phyloP scores from a whole-genome alignment of 1,284 basidiomycete genomes.

The Coniferiporia weirii region DNA sequence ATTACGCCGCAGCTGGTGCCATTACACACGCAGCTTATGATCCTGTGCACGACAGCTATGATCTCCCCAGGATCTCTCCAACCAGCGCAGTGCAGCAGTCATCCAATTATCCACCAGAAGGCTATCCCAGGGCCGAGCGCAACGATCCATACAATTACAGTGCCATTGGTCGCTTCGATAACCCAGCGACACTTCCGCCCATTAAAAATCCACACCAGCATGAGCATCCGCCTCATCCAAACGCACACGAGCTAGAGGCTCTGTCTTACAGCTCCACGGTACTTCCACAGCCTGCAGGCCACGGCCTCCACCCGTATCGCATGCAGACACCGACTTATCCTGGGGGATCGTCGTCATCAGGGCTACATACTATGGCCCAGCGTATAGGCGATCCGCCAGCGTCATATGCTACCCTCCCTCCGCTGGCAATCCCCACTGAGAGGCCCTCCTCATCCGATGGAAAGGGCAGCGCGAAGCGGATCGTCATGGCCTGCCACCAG shows the following conservation, averaged over 20 bases:
- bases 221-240: slow-evolving; percentile 4
- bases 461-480: slow-evolving; percentile 11
- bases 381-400: not conserved
- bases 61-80: slow-evolving; percentile 1
- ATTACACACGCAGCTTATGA: slow-evolving; percentile 14
- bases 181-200: slow-evolving; percentile 7
- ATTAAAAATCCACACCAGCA: slow-evolving; percentile 5
- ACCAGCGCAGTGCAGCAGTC: not conserved
- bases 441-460: slow-evolving; percentile 4
- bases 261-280: slow-evolving; percentile 4
- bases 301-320: slow-evolving; percentile 9
- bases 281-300: not conserved
- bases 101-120: not conserved
- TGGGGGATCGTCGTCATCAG: not conserved
- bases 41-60: slow-evolving; percentile 17
- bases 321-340: slow-evolving; percentile 1
- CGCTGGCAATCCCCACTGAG: slow-evolving; percentile 4
- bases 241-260: slow-evolving; percentile 3
- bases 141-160: not conserved
- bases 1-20: slow-evolving; percentile 1
- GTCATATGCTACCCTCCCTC: slow-evolving; percentile 10
- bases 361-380: not conserved
- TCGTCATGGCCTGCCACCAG: slow-evolving; percentile 19
- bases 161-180: slow-evolving; percentile 5
- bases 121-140: slow-evolving; percentile 12